Evolutionary conservation across 305 asterid genomes (phyloP), one percentile per base, ranked within the genome.

Genomic region (Nicotiana rustica): DNA sequence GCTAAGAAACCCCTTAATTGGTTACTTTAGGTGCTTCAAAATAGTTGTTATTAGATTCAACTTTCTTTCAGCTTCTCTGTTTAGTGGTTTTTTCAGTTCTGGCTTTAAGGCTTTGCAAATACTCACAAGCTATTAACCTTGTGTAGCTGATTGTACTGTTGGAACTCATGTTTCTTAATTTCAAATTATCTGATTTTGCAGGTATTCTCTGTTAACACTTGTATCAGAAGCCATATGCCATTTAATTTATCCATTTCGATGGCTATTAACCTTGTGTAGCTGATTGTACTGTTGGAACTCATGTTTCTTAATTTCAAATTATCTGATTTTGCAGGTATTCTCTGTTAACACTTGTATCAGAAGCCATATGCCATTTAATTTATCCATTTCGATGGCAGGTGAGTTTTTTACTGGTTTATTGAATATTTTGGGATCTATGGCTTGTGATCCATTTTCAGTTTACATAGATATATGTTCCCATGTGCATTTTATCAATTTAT

Each of bases 371-470:
- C 88, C 99, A 96, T 91, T 89, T 96, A 90, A 93, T 96, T 82
- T 95, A 96, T 88, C 99, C 99, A 81, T 96, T 96, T 88, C 95
- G 98, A 56, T 96, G 99, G 99, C 99, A 96, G 99, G 99, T 96
- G 65, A 35, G 80, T 59, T 82, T 68, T 82, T 55, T 60, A 25
- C 61, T 81, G 82, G 36, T 55, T 60, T 62, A 71, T 73, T 67
- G 35, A 25, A 29, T 78, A 4, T 52, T 76, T 76, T 76, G 49
- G 44, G 31, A 80, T 82, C 55, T 82, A 67, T 80, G 60, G 59
- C 80, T 87, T 82, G 83, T 76, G 82, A 65, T 81, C 80, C 49
- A 62, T 7, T 81, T 82, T 66, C 85, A 67, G 76, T 77, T 69
- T 70, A 69, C 14, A 65, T 69, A 38, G 21, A 38, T 57, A 49